Percentiles rank a stretch among this genome's conserved stretches.
Evolutionary conservation across 2,329 filamentous ascomycete genomes (phyloP).

Genomic region (Aspergillus novofumigatus): DNA sequence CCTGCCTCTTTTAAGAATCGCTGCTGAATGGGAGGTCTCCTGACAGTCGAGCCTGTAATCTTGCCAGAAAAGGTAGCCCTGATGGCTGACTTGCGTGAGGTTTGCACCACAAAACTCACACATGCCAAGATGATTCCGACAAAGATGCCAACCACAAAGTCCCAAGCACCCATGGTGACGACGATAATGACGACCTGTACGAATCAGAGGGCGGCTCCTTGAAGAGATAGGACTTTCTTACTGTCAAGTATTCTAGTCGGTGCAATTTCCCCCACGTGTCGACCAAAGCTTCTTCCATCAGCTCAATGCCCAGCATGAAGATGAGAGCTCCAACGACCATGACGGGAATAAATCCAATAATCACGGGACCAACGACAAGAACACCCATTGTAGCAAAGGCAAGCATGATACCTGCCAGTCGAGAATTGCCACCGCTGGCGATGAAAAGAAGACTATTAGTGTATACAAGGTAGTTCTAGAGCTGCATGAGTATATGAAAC

Average conservation of each 20-base stretch:
- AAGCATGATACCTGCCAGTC: constrained; percentile 80
- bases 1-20: constrained; percentile 82
- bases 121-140: constrained; percentile 90
- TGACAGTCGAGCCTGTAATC: constrained; percentile 85
- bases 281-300: constrained; percentile 83
- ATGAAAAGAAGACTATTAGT: constrained; percentile 98
- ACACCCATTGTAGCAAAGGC: constrained; percentile 75
- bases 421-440: constrained; percentile 80
- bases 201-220: constrained; percentile 1
- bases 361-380: constrained; percentile 76
- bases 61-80: constrained; percentile 86
- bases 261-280: constrained; percentile 86
- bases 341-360: constrained; percentile 92
- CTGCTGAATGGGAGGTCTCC: constrained; percentile 83
- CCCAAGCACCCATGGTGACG: constrained; percentile 91
- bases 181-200: constrained; percentile 74
- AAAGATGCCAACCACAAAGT: constrained; percentile 92
- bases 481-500: constrained; percentile 18
- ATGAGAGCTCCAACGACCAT: constrained; percentile 97
- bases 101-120: constrained; percentile 84
- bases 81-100: constrained; percentile 83
- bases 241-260: constrained; percentile 81
- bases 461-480: constrained; percentile 94
- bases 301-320: constrained; percentile 88
- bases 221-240: constrained; percentile 33